These are phyloP conservation scores for Leccinum obscurum DNA, from an alignment of 768 basidiomycete genomes.

Conservation along the genomic window DNA sequence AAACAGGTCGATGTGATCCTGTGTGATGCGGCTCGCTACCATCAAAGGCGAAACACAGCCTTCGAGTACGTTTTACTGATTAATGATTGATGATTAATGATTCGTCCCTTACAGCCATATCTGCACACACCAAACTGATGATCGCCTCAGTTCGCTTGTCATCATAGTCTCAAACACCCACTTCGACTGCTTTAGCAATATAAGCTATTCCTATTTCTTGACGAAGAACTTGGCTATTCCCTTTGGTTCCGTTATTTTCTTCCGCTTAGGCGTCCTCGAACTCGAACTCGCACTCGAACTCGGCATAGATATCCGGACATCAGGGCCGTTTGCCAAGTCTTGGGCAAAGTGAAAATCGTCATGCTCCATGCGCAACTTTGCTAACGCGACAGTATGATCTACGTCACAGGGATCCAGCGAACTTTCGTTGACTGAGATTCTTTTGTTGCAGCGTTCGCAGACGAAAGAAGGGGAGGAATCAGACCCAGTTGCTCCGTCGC, in stretches of 20 bases:
- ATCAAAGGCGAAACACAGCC: constrained; percentile 22
- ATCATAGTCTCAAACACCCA: background rate
- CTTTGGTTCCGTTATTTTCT: constrained; percentile 29
- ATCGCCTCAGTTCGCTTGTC: background rate
- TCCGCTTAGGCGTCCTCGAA: constrained; percentile 31
- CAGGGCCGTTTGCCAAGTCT: constrained; percentile 57
- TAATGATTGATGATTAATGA: too few species aligned
- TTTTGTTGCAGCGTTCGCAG: constrained; percentile 61
- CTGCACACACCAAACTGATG: background rate
- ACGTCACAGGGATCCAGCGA: constrained; percentile 20
- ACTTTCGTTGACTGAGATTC: constrained; percentile 36
- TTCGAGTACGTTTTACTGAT: too few species aligned
- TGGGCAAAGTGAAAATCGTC: constrained; percentile 88
- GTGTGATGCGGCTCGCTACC: constrained; percentile 11
- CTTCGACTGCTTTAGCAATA: background rate
- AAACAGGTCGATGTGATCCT: constrained; percentile 5
- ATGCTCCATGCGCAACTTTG: constrained; percentile 64
- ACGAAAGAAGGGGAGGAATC: constrained; percentile 40
- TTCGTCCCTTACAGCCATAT: constrained; percentile 1
- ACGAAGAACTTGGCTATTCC: constrained; percentile 52
- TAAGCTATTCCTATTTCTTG: constrained; percentile 28
- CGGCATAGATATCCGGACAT: constrained; percentile 5
- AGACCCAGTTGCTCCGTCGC: constrained; percentile 7
- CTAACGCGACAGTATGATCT: constrained; percentile 38
- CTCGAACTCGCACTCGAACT: background rate